phyloP scores from a whole-genome alignment of 495 filamentous ascomycete genomes.

The Rhypophila decipiens region DNA sequence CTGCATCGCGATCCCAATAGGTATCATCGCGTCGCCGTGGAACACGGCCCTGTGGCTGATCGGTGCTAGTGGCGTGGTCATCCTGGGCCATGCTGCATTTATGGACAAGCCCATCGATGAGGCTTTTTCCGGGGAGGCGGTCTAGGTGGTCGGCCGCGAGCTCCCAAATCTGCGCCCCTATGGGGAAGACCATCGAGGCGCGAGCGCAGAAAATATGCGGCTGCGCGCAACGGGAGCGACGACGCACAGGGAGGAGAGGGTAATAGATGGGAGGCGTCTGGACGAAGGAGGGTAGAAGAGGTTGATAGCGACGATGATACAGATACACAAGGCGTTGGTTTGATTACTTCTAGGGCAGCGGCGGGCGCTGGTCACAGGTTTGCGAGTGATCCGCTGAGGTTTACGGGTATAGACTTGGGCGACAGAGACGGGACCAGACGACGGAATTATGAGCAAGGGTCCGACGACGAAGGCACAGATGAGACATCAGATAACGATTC shows the following conservation, averaged over 20 bases:
- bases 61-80: slow-evolving; percentile 83
- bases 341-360: slow-evolving; percentile 35
- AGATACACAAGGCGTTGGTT: slow-evolving; percentile 53
- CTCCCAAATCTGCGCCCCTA: slow-evolving; percentile 91
- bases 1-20: slow-evolving; percentile 73
- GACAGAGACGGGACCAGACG: slow-evolving; percentile 34
- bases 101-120: slow-evolving; percentile 99
- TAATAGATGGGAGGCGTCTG: slow-evolving; percentile 32
- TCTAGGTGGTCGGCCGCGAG: slow-evolving; percentile 99
- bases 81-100: slow-evolving; percentile 89
- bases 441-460: slow-evolving; percentile 38
- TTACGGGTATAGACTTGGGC: slow-evolving; percentile 55
- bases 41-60: slow-evolving; percentile 85
- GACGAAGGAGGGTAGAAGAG: slow-evolving; percentile 59
- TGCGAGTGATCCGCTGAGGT: slow-evolving; percentile 54
- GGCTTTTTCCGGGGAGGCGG: slow-evolving; percentile 99
- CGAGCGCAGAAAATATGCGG: slow-evolving; percentile 56
- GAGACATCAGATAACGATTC: slow-evolving; percentile 46
- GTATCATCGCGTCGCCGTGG: slow-evolving; percentile 75
- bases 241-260: slow-evolving; percentile 39
- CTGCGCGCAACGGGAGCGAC: slow-evolving; percentile 52
- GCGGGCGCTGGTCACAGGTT: slow-evolving; percentile 33
- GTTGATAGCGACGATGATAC: slow-evolving; percentile 56
- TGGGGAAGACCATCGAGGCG: slow-evolving; percentile 98
- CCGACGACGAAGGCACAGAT: slow-evolving; percentile 18